phyloP scores from a whole-genome alignment of 495 filamentous ascomycete species.

The Podospora appendiculata region DNA sequence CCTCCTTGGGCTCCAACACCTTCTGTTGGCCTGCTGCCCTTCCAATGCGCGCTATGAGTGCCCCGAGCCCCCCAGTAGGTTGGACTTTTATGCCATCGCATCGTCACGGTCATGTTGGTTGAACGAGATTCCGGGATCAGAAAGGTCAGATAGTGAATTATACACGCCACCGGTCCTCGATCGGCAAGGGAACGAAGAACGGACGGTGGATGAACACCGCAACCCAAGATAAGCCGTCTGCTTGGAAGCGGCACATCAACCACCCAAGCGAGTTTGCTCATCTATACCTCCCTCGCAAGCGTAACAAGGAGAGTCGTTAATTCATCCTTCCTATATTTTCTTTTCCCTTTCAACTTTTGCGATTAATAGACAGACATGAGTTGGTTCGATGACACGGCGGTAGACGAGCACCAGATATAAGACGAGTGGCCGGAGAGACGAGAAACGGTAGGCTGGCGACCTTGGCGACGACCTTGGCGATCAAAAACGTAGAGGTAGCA shows the following conservation, averaged over 20 bases:
- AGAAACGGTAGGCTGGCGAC: not conserved
- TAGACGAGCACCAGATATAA: constrained; percentile 8
- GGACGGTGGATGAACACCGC: constrained; percentile 1
- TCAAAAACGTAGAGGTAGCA: constrained; percentile 17
- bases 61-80: too few relatives aligned
- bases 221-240: constrained; percentile 7
- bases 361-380: constrained; percentile 19
- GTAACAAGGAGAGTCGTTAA: constrained; percentile 26
- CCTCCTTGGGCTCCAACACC: too few relatives aligned
- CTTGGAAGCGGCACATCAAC: constrained; percentile 11
- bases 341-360: constrained; percentile 10
- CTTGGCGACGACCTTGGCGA: constrained; percentile 3
- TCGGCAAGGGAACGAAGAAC: not conserved
- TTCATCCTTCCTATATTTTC: constrained; percentile 18
- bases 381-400: constrained; percentile 15
- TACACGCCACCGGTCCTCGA: not conserved
- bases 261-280: constrained; percentile 12
- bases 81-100: too few relatives aligned
- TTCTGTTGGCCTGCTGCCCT: too few relatives aligned
- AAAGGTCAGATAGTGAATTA: constrained; percentile 1
- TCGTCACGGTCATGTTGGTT: not conserved
- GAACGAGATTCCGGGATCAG: not conserved
- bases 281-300: constrained; percentile 22
- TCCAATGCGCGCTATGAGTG: too few relatives aligned
- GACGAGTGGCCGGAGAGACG: constrained; percentile 8